Evolutionary conservation across 139 green algal species (phyloP), one percentile per base, ranked within the genome.

Genomic region (Limnomonas spitsbergensis): DNA sequence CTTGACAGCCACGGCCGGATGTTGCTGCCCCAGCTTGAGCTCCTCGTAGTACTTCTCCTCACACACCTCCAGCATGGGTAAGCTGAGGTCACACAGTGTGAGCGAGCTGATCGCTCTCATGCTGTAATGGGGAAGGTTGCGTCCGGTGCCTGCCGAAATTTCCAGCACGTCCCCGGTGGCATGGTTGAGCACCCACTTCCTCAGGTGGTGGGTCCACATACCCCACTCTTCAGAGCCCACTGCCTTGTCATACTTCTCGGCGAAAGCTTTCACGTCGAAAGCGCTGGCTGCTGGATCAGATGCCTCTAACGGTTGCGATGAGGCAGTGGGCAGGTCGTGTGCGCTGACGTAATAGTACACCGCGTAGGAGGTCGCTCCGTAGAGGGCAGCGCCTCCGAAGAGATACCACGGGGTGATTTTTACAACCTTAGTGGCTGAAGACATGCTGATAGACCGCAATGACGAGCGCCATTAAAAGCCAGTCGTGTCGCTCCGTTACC

Each of bases 31-130:
- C 35, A 74, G 68, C 7, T 69, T 42, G 9, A 78, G 47, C 40
- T 78, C 73, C 14, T 78, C 73, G 52, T 71, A 69, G 42, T 53
- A 78, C 73, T 78, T 78, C 6, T 78, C 73, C 73, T 78, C 73
- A 14, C 40, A 40, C 35, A 32, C 3, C 34, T 69, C 20, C 4
- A 78, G 35, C 73, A 78, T 78, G 39, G 70, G 70, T 38, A 67
- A 7, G 70, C 70, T 77, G 27, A 77, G 70, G 70, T 77, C 70
- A 4, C 31, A 34, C 27, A 77, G 38, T 20, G 70, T 77, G 9
- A 77, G 70, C 7, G 70, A 77, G 9, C 26, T 42, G 9, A 75
- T 75, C 6, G 6, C 27, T 20, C 14, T 27, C 34, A 75, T 14
- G 68, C 20, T 53, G 68, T 75, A 75, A 32, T 47, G n/a, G 7